Conservation (phyloP, 176 grass and related monocot genomes). For the Bromus sterilis region DNA sequence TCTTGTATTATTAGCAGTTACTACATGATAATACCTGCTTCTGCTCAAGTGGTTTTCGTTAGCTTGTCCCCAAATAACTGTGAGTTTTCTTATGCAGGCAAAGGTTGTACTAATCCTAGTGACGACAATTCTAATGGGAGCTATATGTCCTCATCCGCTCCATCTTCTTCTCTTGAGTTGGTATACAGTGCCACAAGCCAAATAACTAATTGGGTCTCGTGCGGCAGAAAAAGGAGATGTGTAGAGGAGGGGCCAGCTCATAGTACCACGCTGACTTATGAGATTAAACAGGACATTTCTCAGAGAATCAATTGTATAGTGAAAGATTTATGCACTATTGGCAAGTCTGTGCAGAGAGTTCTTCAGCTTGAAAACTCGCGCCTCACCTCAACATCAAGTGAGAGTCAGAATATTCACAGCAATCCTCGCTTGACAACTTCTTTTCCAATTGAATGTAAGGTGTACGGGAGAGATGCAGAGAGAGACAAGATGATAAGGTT, state of each 20-base stretch:
- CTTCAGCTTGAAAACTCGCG: neutral
- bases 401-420: neutral
- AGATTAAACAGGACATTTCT: neutral
- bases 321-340: neutral
- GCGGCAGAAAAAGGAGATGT: neutral
- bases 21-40: neutral
- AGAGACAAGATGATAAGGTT: neutral
- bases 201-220: neutral
- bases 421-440: neutral
- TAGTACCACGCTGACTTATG: neutral
- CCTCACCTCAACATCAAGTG: neutral
- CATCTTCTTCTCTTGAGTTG: neutral
- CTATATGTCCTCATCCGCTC: neutral
- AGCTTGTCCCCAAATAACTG: too few relatives aligned
- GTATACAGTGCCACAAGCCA: neutral
- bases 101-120: neutral
- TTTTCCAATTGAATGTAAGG: neutral
- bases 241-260: neutral
- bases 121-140: neutral
- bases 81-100: neutral
- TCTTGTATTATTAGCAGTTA: neutral
- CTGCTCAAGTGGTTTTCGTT: neutral
- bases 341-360: neutral
- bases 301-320: slow-evolving; percentile 10
- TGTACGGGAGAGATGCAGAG: slow-evolving; percentile 22